A percentile compares a stretch with the other conserved stretches of the same genome.
These are phyloP conservation scores for Jatropha curcas DNA, from an alignment of 345 rosid species.

Conservation along the genomic window DNA sequence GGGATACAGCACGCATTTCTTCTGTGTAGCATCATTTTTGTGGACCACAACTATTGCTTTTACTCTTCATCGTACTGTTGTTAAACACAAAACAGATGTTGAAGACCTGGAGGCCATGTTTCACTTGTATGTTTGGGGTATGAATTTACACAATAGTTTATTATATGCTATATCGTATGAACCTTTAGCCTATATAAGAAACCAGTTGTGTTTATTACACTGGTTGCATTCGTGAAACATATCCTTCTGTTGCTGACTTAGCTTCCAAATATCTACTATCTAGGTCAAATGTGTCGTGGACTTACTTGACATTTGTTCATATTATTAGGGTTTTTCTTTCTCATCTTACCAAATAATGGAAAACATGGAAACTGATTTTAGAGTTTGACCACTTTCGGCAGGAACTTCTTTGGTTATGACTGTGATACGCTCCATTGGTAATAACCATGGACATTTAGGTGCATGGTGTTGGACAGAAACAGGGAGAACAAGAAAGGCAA, in stretches of 20 bases:
- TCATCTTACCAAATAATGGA: background rate
- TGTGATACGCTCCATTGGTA: slow-evolving; percentile 79
- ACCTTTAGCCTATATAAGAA: background rate
- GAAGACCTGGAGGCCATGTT: slow-evolving; percentile 96
- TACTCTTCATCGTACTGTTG: slow-evolving; percentile 95
- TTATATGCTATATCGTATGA: background rate
- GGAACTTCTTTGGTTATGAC: slow-evolving; percentile 85
- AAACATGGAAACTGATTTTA: slow-evolving; percentile 9
- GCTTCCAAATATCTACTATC: background rate
- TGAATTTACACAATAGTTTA: slow-evolving; percentile 9
- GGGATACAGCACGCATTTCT: slow-evolving; percentile 83
- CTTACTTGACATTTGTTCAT: background rate
- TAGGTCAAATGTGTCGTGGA: background rate
- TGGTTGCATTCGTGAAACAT: background rate
- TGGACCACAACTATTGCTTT: slow-evolving; percentile 97
- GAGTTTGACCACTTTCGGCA: slow-evolving; percentile 31
- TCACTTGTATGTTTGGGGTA: slow-evolving; percentile 99
- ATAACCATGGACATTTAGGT: slow-evolving; percentile 68
- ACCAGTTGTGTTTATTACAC: background rate
- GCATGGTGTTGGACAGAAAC: slow-evolving; percentile 84
- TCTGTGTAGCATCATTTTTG: slow-evolving; percentile 92
- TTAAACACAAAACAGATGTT: slow-evolving; percentile 84
- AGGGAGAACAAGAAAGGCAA: slow-evolving; percentile 82
- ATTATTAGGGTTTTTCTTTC: background rate
- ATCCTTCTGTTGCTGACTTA: background rate